A percentile compares a stretch with the other conserved stretches of the same genome.
Conservation (phyloP, 1,139 yeast genomes). For the Debaryomycetaceae sp. region DNA sequence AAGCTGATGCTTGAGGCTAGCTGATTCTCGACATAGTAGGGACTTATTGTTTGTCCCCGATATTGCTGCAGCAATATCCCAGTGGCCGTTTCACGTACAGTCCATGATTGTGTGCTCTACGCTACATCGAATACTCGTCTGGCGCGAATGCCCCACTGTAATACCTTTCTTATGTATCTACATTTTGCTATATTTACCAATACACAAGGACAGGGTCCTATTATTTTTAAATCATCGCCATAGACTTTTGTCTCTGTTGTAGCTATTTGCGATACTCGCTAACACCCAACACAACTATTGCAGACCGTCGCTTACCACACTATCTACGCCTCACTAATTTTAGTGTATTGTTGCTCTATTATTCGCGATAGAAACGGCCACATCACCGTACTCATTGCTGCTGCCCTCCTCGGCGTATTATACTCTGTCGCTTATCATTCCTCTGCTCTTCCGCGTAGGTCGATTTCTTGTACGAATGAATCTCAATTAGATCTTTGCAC, state of each 20-base stretch:
- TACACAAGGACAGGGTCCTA: not conserved
- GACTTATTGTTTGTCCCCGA: not conserved
- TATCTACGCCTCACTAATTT: not conserved
- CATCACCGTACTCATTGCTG: not conserved
- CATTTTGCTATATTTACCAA: not conserved
- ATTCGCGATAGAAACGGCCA: not conserved
- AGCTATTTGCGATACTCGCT: not conserved
- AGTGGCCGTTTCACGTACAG: not conserved
- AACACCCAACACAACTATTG: not conserved
- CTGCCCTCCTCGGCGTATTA: not conserved
- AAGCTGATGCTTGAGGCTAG: not conserved
- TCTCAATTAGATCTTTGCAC: not conserved
- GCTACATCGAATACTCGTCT: conserved; percentile 1
- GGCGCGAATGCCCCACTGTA: not conserved
- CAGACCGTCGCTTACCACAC: not conserved
- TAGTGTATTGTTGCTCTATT: not conserved
- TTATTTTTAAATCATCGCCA: not conserved
- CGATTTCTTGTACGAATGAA: not conserved
- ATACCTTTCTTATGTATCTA: not conserved
- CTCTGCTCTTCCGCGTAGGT: not conserved
- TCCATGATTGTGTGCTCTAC: conserved; percentile 1
- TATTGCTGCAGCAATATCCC: not conserved
- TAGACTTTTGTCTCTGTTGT: not conserved
- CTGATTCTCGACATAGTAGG: not conserved
- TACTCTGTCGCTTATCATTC: not conserved